Percentiles rank a stretch among this genome's conserved stretches.
Evolutionary conservation across 495 filamentous ascomycete genomes (phyloP).

Genomic region (Hypoxylon fuscum): DNA sequence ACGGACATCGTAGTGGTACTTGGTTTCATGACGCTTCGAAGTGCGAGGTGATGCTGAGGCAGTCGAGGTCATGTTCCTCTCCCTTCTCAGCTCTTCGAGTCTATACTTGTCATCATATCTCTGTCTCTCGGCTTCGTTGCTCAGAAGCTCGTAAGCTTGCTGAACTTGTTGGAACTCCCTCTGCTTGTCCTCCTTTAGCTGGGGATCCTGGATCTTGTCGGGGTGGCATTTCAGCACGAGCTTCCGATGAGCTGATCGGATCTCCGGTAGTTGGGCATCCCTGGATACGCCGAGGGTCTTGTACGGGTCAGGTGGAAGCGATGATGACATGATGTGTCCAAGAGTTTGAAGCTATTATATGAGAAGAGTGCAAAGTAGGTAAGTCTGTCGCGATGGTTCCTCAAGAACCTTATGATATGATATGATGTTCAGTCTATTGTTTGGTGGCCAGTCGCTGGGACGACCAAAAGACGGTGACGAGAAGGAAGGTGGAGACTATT

Average conservation of each 20-base stretch:
- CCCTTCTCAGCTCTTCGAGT: slow-evolving; percentile 61
- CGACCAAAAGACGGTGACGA: slow-evolving; percentile 43
- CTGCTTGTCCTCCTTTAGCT: slow-evolving; percentile 70
- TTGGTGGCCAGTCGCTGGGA: slow-evolving; percentile 36
- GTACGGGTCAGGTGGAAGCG: slow-evolving; percentile 84
- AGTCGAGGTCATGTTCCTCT: slow-evolving; percentile 50
- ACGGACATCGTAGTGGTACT: slow-evolving; percentile 43
- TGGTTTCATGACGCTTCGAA: slow-evolving; percentile 46
- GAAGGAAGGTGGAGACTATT: slow-evolving; percentile 45
- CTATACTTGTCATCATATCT: slow-evolving; percentile 81
- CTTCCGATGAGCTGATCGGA: slow-evolving; percentile 87
- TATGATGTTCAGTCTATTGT: slow-evolving; percentile 32
- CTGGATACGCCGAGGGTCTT: slow-evolving; percentile 77
- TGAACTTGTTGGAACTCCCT: slow-evolving; percentile 94
- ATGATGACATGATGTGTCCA: slow-evolving; percentile 65
- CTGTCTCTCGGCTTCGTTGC: slow-evolving; percentile 73
- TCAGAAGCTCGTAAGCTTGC: slow-evolving; percentile 90
- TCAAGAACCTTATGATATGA: slow-evolving; percentile 6
- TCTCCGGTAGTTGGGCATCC: slow-evolving; percentile 75
- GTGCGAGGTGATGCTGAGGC: slow-evolving; percentile 43
- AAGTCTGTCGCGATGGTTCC: slow-evolving; percentile 21
- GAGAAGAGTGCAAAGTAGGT: slow-evolving; percentile 20
- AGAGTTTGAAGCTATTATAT: slow-evolving; percentile 26
- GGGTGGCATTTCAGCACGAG: slow-evolving; percentile 93
- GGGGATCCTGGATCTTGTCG: slow-evolving; percentile 86